These are phyloP conservation scores for Debaryomycetaceae sp. DNA, from an alignment of 1,139 yeast species.

Conservation along the genomic window DNA sequence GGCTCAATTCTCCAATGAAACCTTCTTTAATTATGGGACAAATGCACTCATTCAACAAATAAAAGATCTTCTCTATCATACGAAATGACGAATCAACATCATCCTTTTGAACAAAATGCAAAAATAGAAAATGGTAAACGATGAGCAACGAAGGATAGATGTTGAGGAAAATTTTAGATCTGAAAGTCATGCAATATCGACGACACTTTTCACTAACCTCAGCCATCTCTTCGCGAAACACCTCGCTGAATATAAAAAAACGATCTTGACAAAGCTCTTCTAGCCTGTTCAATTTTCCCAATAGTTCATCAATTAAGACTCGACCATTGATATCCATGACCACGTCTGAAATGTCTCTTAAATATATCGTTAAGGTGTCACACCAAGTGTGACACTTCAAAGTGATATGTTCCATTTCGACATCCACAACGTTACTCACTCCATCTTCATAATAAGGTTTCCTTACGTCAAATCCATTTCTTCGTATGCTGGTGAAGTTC, in stretches of 20 bases:
- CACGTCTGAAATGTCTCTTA: not conserved
- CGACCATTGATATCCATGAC: not conserved
- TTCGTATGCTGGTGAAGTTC: slow-evolving; percentile 29
- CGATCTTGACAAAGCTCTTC: not conserved
- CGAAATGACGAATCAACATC: not conserved
- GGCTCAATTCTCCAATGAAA: not conserved
- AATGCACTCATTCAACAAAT: not conserved
- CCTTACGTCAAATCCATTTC: slow-evolving; percentile 34
- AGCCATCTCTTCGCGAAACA: not conserved
- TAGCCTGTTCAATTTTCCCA: not conserved
- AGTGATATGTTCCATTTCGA: slow-evolving; percentile 19
- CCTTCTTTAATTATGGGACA: not conserved
- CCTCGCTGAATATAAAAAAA: not conserved
- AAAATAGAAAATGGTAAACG: not conserved
- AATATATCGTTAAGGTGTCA: too few species aligned
- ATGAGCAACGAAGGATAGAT: not conserved
- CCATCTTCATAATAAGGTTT: slow-evolving; percentile 7
- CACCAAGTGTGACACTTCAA: not conserved
- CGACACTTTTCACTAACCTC: not conserved
- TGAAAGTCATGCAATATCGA: not conserved
- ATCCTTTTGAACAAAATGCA: not conserved
- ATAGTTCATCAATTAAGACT: not conserved
- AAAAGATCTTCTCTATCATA: not conserved
- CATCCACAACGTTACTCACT: slow-evolving; percentile 10
- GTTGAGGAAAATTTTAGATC: not conserved